Evolutionary conservation across 306 rosid species (phyloP).

Genomic region (Medicago ruthenica): DNA sequence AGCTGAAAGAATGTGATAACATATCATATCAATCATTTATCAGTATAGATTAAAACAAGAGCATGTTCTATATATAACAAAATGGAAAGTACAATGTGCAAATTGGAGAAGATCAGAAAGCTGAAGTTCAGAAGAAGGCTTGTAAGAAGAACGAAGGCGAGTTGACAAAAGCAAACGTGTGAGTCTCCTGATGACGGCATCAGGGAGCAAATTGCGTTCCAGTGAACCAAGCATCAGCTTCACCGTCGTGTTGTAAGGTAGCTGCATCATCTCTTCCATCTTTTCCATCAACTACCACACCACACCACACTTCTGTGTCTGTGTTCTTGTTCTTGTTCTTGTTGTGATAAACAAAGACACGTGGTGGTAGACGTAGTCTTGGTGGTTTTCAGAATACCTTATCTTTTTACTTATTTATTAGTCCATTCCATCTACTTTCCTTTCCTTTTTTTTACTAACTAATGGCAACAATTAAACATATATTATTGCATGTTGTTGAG

Average conservation of each 20-base stretch:
- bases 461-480: too few relatives aligned
- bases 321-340: too few relatives aligned
- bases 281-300: slow-evolving; percentile 19
- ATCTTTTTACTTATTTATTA: too few relatives aligned
- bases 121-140: slow-evolving; percentile 65
- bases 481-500: too few relatives aligned
- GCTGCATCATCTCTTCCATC: slow-evolving; percentile 47
- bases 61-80: too few relatives aligned
- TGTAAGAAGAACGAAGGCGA: slow-evolving; percentile 84
- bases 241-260: slow-evolving; percentile 61
- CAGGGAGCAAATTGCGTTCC: slow-evolving; percentile 78
- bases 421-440: too few relatives aligned
- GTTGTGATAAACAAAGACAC: neutral
- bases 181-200: slow-evolving; percentile 59
- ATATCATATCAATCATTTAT: slow-evolving; percentile 7
- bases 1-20: slow-evolving; percentile 61
- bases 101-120: slow-evolving; percentile 67
- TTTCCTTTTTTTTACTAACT: too few relatives aligned
- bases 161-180: slow-evolving; percentile 71
- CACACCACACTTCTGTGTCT: neutral
- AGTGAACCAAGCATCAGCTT: slow-evolving; percentile 57
- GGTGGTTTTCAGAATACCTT: too few relatives aligned
- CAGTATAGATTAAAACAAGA: neutral
- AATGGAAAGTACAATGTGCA: slow-evolving; percentile 58
- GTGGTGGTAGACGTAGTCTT: neutral